Base-by-base conservation (phyloP, 2,329 filamentous ascomycete species). In the Apiospora arundinis region DNA sequence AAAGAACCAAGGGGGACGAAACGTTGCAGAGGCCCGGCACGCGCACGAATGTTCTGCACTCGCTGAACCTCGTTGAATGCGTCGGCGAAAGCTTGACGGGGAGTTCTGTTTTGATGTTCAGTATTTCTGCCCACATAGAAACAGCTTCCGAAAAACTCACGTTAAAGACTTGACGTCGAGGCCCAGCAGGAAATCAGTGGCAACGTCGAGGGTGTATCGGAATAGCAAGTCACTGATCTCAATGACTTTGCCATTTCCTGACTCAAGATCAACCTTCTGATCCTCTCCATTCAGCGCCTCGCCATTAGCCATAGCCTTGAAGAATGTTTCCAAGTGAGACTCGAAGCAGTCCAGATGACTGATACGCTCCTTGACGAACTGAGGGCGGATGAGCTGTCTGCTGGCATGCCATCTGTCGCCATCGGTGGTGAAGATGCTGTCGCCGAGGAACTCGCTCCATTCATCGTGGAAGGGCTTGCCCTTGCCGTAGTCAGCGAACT, bases 401-500 rank as follows among this genome's bases (percentile, higher is more conserved):
- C 92, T 94, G 70, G 88, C 87, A 75, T 95, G 93, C 95, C 95
- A 97, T 69, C 87, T 83, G 37, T 90, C 85, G 16, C 92, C 92
- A 78, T 98, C 95, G 0, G 94, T 97, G 9, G 91, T 91, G 81
- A 93, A 94, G 84, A 93, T 94, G 82, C 90, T 89, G 76, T 94
- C 88, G 32, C 92, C 93, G 25, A 97, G 84, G 74, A 93, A 97
- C 18, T 91, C 89, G 71, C 89, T 86, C 92, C 92, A 97, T 69
- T 95, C 92, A 11, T 81, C 76, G 76, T 95, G 92, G 82, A 97
- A 97, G 28, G 85, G 82, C 73, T 90, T 82, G 8, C 95, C 94
- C 80, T 97, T 95, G 76, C 95, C 95, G 78, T 91, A 98, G 78
- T 97, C 93, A 52, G 83, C 83, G 78, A 98, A 98, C 78, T 97